Evolutionary conservation across 352 stramenopile genomes (phyloP).

Genomic region (Blastocystis sp.): DNA sequence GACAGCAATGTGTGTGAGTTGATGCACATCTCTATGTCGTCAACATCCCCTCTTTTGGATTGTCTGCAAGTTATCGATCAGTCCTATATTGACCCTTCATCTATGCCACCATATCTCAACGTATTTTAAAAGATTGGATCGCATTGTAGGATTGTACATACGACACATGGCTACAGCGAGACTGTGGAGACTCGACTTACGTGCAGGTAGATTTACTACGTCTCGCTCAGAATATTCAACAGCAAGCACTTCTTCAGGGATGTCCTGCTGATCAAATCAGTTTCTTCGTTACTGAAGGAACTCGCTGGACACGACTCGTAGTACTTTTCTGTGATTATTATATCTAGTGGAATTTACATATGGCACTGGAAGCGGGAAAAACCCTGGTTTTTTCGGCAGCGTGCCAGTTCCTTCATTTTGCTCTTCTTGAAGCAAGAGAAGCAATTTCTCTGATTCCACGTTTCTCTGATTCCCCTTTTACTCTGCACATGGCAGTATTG

Average conservation of each 20-base stretch:
- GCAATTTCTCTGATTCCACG: neutral
- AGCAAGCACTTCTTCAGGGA: neutral
- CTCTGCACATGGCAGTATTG: neutral
- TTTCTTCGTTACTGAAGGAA: neutral
- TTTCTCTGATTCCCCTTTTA: neutral
- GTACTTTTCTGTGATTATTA: neutral
- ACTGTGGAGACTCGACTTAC: neutral
- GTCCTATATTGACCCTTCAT: neutral
- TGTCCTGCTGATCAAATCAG: neutral
- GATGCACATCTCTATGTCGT: neutral
- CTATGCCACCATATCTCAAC: constrained; percentile 35
- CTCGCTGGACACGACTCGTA: neutral
- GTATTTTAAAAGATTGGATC: neutral
- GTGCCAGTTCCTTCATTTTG: constrained; percentile 8
- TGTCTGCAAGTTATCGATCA: neutral
- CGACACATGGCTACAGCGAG: constrained; percentile 14
- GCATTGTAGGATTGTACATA: neutral
- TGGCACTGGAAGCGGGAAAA: constrained; percentile 24
- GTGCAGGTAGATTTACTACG: neutral
- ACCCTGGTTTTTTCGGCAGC: neutral
- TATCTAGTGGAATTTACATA: neutral
- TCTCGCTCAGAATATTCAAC: neutral
- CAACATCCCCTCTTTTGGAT: constrained; percentile 24
- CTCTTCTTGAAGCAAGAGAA: constrained; percentile 15
- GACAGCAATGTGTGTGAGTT: neutral